A percentile compares a stretch with the other conserved stretches of the same genome.
Evolutionary conservation across 768 basidiomycete species (phyloP).

Genomic region (Tulasnella sp.): DNA sequence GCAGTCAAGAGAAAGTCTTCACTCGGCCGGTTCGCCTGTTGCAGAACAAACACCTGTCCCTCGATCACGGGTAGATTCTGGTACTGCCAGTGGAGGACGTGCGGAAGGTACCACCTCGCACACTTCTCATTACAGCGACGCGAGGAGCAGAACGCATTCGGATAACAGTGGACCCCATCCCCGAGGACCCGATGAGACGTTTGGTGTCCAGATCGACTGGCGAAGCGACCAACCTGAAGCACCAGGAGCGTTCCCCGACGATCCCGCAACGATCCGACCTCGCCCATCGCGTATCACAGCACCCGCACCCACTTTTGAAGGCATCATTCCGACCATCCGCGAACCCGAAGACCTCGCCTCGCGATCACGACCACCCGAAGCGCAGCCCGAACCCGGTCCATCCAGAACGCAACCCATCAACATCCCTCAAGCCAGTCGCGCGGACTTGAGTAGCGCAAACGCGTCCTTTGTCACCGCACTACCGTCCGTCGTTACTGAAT

Average conservation of each 20-base stretch:
- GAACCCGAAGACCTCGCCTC: too few relatives aligned
- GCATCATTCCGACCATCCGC: too few relatives aligned
- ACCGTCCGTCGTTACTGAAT: neutral
- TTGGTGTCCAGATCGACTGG: conserved; percentile 14
- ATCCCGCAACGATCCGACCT: neutral
- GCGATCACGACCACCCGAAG: too few relatives aligned
- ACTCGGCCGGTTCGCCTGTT: neutral
- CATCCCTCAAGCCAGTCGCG: neutral
- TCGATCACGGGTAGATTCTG: conserved; percentile 11
- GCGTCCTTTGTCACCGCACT: conserved; percentile 5
- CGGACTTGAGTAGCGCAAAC: conserved; percentile 1
- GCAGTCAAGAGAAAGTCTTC: neutral
- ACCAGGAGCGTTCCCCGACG: neutral
- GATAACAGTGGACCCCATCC: neutral
- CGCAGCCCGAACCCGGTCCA: too few relatives aligned
- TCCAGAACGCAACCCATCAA: too few relatives aligned
- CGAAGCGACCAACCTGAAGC: neutral
- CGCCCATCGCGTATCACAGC: neutral
- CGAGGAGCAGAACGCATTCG: conserved; percentile 10
- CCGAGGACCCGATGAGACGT: neutral
- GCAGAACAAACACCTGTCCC: too few relatives aligned
- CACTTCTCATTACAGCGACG: neutral
- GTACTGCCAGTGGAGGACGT: neutral
- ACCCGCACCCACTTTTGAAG: too few relatives aligned
- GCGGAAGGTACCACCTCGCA: neutral